phyloP scores from a whole-genome alignment of 345 rosid species.

The Hirschfeldia incana region DNA sequence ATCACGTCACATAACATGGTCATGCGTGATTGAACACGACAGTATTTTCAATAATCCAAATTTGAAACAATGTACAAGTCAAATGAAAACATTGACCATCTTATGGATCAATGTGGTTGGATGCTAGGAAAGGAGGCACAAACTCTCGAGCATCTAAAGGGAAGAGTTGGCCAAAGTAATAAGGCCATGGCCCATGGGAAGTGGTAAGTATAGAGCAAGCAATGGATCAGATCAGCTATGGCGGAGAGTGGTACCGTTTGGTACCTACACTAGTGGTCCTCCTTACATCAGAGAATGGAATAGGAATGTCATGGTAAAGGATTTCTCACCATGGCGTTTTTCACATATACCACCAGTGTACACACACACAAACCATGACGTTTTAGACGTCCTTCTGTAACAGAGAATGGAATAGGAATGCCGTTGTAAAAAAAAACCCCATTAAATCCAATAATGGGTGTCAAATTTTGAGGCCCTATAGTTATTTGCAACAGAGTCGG shows the following conservation, averaged over 20 bases:
- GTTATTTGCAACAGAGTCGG: too few relatives aligned
- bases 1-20: neutral
- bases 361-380: too few relatives aligned
- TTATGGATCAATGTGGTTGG: too few relatives aligned
- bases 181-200: too few relatives aligned
- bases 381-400: too few relatives aligned
- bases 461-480: too few relatives aligned
- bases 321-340: too few relatives aligned
- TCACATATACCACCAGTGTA: too few relatives aligned
- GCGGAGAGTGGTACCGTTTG: slow-evolving; percentile 85
- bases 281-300: slow-evolving; percentile 68
- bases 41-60: neutral
- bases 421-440: too few relatives aligned
- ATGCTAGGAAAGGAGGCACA: neutral
- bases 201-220: slow-evolving; percentile 89
- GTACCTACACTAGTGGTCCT: slow-evolving; percentile 69
- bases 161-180: slow-evolving; percentile 61
- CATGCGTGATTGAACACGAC: neutral
- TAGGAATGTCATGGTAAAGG: too few relatives aligned
- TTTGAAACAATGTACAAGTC: neutral
- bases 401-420: too few relatives aligned
- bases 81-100: neutral
- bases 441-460: too few relatives aligned
- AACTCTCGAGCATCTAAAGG: neutral
- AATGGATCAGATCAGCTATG: slow-evolving; percentile 81